Evolutionary conservation across 805 yeast species (phyloP).

Genomic region (Ogataea philodendri): DNA sequence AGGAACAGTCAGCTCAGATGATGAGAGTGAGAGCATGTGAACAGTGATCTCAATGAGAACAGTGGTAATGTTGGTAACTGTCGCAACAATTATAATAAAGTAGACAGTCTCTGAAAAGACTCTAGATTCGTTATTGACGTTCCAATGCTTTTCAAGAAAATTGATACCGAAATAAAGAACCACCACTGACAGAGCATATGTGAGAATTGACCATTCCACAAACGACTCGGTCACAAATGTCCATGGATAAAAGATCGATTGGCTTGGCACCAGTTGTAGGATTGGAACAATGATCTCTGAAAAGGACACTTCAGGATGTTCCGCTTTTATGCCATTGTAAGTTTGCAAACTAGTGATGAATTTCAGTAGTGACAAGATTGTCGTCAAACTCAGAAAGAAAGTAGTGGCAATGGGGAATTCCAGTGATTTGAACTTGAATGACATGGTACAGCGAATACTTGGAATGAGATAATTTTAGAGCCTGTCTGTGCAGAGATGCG

Average conservation of each 20-base stretch:
- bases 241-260: slow-evolving; percentile 59
- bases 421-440: slow-evolving; percentile 15
- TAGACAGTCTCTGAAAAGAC: slow-evolving; percentile 42
- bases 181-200: slow-evolving; percentile 40
- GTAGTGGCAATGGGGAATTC: slow-evolving; percentile 48
- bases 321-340: slow-evolving; percentile 27
- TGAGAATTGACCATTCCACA: slow-evolving; percentile 52
- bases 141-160: slow-evolving; percentile 54
- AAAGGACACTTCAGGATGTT: slow-evolving; percentile 31
- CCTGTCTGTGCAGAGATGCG: too few relatives aligned
- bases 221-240: slow-evolving; percentile 62
- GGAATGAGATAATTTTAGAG: too few relatives aligned
- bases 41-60: slow-evolving; percentile 37
- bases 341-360: slow-evolving; percentile 41
- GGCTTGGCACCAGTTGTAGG: slow-evolving; percentile 62
- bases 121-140: slow-evolving; percentile 19
- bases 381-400: slow-evolving; percentile 40
- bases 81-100: slow-evolving; percentile 52
- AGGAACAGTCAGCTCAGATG: slow-evolving; percentile 44
- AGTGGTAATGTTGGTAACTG: slow-evolving; percentile 53
- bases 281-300: slow-evolving; percentile 46
- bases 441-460: slow-evolving; percentile 12
- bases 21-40: slow-evolving; percentile 34
- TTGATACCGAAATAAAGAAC: slow-evolving; percentile 41
- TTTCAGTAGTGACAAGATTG: slow-evolving; percentile 40